phyloP scores from a whole-genome alignment of 495 filamentous ascomycete species.

The Daldinia grandis region DNA sequence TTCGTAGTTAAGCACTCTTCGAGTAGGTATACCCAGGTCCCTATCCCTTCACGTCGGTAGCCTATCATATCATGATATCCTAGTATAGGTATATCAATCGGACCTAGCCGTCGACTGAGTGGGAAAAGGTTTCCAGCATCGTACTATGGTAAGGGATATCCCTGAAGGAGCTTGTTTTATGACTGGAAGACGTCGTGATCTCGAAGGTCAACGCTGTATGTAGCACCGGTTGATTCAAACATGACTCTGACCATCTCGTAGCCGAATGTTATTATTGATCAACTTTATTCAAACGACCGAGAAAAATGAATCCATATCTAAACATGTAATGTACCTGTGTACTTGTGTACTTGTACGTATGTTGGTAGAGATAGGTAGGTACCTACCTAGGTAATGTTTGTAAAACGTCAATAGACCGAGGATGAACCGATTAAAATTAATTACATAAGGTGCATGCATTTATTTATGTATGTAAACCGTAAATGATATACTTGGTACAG shows the following conservation, averaged over 20 bases:
- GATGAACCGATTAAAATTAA: neutral
- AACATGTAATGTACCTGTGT: neutral
- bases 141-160: conserved; percentile 2
- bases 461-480: neutral
- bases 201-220: conserved; percentile 2
- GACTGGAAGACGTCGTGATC: neutral
- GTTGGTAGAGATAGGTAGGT: neutral
- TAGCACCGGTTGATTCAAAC: conserved; percentile 10
- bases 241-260: neutral
- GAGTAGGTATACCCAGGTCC: conserved; percentile 14
- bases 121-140: conserved; percentile 2
- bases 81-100: conserved; percentile 4
- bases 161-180: neutral
- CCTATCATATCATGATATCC: conserved; percentile 25
- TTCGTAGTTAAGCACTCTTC: neutral
- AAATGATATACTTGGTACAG: neutral
- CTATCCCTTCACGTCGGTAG: conserved; percentile 23
- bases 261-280: neutral
- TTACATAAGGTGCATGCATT: neutral
- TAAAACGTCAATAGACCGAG: neutral
- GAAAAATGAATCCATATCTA: neutral
- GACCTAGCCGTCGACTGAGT: conserved; percentile 21
- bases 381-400: neutral
- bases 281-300: neutral
- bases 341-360: neutral